Evolutionary conservation across 805 yeast genomes (phyloP).

Genomic region (Wickerhamomyces rabaulensis): DNA sequence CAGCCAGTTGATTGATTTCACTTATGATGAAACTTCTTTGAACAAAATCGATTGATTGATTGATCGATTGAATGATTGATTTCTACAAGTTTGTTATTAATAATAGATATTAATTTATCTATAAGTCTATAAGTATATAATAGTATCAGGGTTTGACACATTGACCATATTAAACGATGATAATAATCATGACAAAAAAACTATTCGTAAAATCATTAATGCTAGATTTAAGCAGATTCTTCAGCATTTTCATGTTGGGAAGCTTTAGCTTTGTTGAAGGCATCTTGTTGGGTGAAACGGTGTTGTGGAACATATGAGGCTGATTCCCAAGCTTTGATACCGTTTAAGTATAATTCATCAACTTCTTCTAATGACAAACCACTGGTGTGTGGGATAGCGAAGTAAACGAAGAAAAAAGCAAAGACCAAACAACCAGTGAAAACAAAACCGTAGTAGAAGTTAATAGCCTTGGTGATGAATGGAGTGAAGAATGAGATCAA

Average conservation of each 20-base stretch:
- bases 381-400: constrained; percentile 72
- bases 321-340: constrained; percentile 43
- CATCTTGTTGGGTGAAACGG: constrained; percentile 23
- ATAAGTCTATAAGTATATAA: background rate
- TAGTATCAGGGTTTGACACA: background rate
- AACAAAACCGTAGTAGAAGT: constrained; percentile 68
- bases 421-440: constrained; percentile 56
- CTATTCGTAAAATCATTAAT: constrained; percentile 1
- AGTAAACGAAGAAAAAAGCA: constrained; percentile 60
- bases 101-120: background rate
- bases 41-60: background rate
- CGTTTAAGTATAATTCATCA: constrained; percentile 51
- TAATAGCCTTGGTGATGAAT: constrained; percentile 57
- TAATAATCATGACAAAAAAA: background rate
- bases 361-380: constrained; percentile 82
- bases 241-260: constrained; percentile 10
- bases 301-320: constrained; percentile 45
- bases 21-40: background rate
- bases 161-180: background rate
- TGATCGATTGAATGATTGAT: too few relatives aligned
- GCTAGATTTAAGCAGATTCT: constrained; percentile 1
- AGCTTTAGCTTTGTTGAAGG: constrained; percentile 20
- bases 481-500: constrained; percentile 67
- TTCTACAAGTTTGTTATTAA: background rate
- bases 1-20: background rate